Evolutionary conservation across 2,329 filamentous ascomycete species (phyloP).

Genomic region (Pezicula radicicola): DNA sequence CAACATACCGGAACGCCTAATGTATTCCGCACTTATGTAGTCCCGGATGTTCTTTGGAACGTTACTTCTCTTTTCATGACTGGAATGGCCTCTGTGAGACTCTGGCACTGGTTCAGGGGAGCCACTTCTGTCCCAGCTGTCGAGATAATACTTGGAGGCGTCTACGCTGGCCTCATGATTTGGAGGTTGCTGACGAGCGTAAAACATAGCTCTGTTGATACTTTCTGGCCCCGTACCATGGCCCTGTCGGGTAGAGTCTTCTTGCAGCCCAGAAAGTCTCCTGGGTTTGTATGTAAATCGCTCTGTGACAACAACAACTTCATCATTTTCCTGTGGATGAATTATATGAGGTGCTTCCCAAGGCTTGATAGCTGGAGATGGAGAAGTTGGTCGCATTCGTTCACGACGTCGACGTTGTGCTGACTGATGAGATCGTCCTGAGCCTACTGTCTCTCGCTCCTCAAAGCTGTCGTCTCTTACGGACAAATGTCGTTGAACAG

Average conservation of each 20-base stretch:
- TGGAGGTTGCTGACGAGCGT: neutral
- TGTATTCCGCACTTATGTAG: too few relatives aligned
- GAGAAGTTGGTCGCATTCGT: neutral
- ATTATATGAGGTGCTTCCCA: conserved; percentile 7
- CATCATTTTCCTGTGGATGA: conserved; percentile 4
- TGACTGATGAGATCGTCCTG: conserved; percentile 6
- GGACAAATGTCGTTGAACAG: neutral
- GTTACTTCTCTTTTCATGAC: neutral
- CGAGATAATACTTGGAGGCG: conserved; percentile 13
- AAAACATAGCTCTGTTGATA: neutral
- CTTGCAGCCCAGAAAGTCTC: neutral
- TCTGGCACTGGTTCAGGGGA: neutral
- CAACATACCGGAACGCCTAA: too few relatives aligned
- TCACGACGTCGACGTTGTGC: conserved; percentile 12
- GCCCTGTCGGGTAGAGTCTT: too few relatives aligned
- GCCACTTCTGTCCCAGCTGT: conserved; percentile 12
- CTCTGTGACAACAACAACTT: conserved; percentile 8
- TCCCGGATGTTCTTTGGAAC: too few relatives aligned
- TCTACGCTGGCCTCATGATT: conserved; percentile 6
- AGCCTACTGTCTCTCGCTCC: conserved; percentile 1
- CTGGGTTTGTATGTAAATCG: neutral
- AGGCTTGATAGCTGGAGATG: neutral
- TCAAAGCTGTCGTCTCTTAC: conserved; percentile 8
- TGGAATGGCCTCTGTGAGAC: neutral
- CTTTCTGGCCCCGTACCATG: neutral